A percentile compares a stretch with the other conserved stretches of the same genome.
Evolutionary conservation across 1,284 basidiomycete species (phyloP).

Genomic region (Cutaneotrichosporon mucoides): DNA sequence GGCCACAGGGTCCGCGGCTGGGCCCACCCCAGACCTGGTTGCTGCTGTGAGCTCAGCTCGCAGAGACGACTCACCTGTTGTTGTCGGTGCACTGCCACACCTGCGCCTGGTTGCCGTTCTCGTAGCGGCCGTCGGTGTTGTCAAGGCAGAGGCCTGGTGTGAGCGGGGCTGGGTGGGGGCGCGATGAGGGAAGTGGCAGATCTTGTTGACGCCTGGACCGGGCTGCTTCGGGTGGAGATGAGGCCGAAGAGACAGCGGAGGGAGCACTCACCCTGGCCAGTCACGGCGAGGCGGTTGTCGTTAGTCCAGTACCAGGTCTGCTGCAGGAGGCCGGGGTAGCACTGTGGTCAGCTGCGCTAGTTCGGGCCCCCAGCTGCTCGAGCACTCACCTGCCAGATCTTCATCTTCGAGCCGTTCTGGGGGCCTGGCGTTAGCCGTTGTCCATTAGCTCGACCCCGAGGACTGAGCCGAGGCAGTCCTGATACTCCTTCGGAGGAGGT

Average conservation of each 20-base stretch:
- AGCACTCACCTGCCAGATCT: slow-evolving; percentile 9
- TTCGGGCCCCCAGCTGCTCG: no score
- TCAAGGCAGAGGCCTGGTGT: background rate
- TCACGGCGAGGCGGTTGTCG: slow-evolving; percentile 10
- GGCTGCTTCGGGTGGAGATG: no score
- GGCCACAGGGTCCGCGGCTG: background rate
- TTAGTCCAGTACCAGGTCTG: slow-evolving; percentile 14
- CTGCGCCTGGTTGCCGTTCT: background rate
- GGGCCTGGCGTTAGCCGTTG: background rate
- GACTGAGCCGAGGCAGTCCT: no score
- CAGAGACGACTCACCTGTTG: slow-evolving; percentile 19
- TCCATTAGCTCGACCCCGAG: no score
- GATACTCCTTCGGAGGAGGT: no score
- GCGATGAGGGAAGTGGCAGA: no score
- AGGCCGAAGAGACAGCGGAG: no score
- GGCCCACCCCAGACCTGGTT: slow-evolving; percentile 14
- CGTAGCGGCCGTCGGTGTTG: background rate
- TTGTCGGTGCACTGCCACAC: slow-evolving; percentile 19
- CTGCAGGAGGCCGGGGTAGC: slow-evolving; percentile 14
- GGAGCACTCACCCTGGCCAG: background rate
- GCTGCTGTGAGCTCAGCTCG: slow-evolving; percentile 9
- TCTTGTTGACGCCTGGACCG: no score
- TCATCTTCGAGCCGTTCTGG: slow-evolving; percentile 9
- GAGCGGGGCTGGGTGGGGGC: background rate
- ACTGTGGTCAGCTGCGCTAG: background rate